Evolutionary conservation across 2,329 filamentous ascomycete species (phyloP), one percentile per base, ranked within the genome.

Genomic region (Ramularia endophylla): DNA sequence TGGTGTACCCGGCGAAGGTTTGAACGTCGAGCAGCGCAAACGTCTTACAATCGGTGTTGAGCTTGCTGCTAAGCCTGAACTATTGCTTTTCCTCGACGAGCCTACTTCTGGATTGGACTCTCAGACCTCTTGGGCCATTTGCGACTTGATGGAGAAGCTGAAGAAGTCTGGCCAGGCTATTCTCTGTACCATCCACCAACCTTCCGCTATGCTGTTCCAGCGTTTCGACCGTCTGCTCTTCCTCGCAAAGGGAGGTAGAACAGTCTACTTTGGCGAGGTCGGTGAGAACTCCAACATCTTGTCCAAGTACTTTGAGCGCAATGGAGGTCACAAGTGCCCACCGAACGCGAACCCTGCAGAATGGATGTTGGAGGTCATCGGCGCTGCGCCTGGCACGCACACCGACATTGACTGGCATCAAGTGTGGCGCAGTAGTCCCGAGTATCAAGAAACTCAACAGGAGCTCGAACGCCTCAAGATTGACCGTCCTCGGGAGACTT

Each of bases 171-270:
- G 90, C 12, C 87, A 94, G 62, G 89, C 90, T 38, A 87, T 95
- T 65, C 80, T 95, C n/a, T 95, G 88, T 69, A 95, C 90, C 0
- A 95, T 95, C 47, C 90, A 97, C 63, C 90, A 97, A 65, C 90
- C 90, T n/a, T 94, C 87, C 11, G 88, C 89, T 25, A 88, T 94
- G 75, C 74, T 95, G 39, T 95, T 95, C 71, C 86, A 95, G 62
- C 83, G 87, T 44, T 95, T 92, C 60, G 86, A 92, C 57, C 78
- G 84, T 44, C 75, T 92, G 6, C 72, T 90, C 22, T 87, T 92
- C 69, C 69, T 92, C 12, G 80, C 81, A 25, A 81, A 77, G 57
- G 85, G 85, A 41, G 86, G 86, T 41, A 77, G 72, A 59, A 87
- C 84, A 1, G 83, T 90, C 33, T 92, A 92, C 69, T 90, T 87